Percentiles rank a stretch among this genome's conserved stretches.
phyloP scores from a whole-genome alignment of 345 rosid genomes.

The rapeseed (Brassica napus) region Da-Ae NC_063442.1:30355501-30356000 shows the following conservation, averaged over 20 bases:
- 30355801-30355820: too few species aligned
- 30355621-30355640: not conserved
- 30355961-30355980: too few species aligned
- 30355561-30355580: constrained; percentile 18
- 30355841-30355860: too few species aligned
- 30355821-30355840: too few species aligned
- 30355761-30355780: not conserved
- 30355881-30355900: too few species aligned
- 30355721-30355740: not conserved
- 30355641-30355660: not conserved
- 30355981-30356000: too few species aligned
- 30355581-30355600: not conserved
- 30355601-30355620: not conserved
- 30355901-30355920: too few species aligned
- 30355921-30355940: too few species aligned
- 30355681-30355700: not conserved
- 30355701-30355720: not conserved
- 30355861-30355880: too few species aligned
- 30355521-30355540: constrained; percentile 5
- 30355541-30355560: constrained; percentile 2
- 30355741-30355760: not conserved
- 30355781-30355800: too few species aligned
- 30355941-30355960: too few species aligned
- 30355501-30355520: not conserved
- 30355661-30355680: not conserved